These are phyloP conservation scores for Collariella sp. DNA, from an alignment of 495 filamentous ascomycete genomes.

Conservation along the genomic window DNA sequence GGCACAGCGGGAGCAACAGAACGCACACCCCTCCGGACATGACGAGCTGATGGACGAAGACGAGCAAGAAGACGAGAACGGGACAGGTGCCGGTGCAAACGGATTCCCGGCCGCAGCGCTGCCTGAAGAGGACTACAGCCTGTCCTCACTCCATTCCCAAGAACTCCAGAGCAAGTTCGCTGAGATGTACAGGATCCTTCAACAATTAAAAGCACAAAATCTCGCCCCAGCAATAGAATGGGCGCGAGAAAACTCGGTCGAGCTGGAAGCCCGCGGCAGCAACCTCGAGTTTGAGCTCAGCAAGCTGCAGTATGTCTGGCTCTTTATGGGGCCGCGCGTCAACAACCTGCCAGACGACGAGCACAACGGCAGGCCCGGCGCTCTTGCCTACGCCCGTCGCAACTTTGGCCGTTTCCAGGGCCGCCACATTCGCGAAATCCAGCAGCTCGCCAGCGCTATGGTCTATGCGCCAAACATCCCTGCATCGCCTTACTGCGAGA, in stretches of 20 bases:
- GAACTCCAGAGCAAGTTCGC: constrained; percentile 71
- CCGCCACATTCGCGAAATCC: constrained; percentile 64
- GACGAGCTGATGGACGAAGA: constrained; percentile 28
- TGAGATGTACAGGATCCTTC: constrained; percentile 83
- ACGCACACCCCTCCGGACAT: constrained; percentile 2
- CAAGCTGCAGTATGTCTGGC: constrained; percentile 76
- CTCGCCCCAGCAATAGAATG: constrained; percentile 78
- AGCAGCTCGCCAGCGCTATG: constrained; percentile 68
- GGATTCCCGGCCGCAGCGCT: background rate
- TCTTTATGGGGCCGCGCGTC: constrained; percentile 50
- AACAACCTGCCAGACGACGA: constrained; percentile 40
- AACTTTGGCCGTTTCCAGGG: constrained; percentile 50
- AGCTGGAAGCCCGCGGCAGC: constrained; percentile 73
- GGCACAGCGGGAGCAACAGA: constrained; percentile 25
- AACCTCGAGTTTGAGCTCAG: constrained; percentile 93
- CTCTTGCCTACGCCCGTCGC: constrained; percentile 62
- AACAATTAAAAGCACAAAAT: constrained; percentile 62
- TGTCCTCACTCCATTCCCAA: constrained; percentile 52
- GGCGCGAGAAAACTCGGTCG: constrained; percentile 59
- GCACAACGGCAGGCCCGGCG: constrained; percentile 38
- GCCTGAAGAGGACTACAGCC: constrained; percentile 30
- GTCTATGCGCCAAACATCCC: constrained; percentile 61
- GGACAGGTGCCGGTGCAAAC: constrained; percentile 4
- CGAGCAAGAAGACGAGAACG: constrained; percentile 14
- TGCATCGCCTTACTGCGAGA: constrained; percentile 61